Percentiles rank a stretch among this genome's conserved stretches.
Evolutionary conservation across 176 grass and related monocot genomes (phyloP).

Genomic region (Eragrostis curvula): DNA sequence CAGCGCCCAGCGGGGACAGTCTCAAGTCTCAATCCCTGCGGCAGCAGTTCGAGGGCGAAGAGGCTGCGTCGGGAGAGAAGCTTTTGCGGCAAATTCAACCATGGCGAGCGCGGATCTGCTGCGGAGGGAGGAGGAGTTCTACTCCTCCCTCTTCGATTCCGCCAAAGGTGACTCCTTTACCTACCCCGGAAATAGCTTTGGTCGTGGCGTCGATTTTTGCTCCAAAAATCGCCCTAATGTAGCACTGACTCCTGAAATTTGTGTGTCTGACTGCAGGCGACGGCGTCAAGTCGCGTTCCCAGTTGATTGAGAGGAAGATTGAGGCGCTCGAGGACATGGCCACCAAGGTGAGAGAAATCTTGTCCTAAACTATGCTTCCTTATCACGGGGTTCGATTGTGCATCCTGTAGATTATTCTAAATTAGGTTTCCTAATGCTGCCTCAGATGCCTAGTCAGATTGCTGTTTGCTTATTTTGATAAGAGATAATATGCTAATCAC

Average conservation of each 20-base stretch:
- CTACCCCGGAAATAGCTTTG: too few species aligned
- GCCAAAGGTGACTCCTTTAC: slow-evolving; percentile 50
- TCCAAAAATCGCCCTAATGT: background rate
- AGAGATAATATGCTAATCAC: background rate
- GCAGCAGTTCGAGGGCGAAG: background rate
- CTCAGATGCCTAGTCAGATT: background rate
- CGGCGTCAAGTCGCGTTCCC: slow-evolving; percentile 54
- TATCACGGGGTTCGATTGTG: too few species aligned
- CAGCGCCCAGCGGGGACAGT: background rate
- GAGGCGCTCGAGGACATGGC: slow-evolving; percentile 83
- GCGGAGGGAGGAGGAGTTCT: slow-evolving; percentile 77
- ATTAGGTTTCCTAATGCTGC: background rate
- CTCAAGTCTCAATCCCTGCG: background rate
- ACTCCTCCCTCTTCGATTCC: slow-evolving; percentile 70
- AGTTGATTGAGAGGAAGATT: slow-evolving; percentile 87
- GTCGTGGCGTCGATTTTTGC: background rate
- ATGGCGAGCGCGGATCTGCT: slow-evolving; percentile 82
- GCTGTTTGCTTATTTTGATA: background rate
- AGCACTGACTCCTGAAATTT: background rate
- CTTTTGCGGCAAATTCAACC: background rate
- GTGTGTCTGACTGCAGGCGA: slow-evolving; percentile 42
- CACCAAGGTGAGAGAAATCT: slow-evolving; percentile 44
- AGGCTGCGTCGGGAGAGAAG: background rate
- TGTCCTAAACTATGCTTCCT: background rate
- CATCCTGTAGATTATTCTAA: background rate